phyloP scores from a whole-genome alignment of 805 yeast species.

The Yarrowia phangngaensis region DNA sequence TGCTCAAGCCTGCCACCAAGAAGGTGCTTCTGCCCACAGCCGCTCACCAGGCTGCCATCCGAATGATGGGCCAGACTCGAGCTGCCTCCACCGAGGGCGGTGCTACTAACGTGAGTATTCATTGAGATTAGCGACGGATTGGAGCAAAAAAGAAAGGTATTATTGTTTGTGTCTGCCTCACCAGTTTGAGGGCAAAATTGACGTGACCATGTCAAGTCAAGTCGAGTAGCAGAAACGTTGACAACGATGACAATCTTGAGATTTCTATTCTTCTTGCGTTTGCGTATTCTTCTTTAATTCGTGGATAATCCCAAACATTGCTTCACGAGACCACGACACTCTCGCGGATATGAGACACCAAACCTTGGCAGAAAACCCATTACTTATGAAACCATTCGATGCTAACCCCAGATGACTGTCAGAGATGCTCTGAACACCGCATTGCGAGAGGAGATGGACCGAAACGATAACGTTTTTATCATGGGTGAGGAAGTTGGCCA shows the following conservation, averaged over 20 bases:
- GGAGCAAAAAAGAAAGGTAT: not conserved
- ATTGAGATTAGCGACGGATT: not conserved
- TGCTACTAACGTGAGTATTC: conserved; percentile 35
- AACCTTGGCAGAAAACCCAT: not conserved
- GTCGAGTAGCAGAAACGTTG: too few relatives aligned
- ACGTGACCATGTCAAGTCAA: too few relatives aligned
- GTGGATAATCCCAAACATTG: too few relatives aligned
- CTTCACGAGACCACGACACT: too few relatives aligned
- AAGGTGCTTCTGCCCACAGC: conserved; percentile 29
- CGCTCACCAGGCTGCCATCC: conserved; percentile 37
- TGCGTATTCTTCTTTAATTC: too few relatives aligned
- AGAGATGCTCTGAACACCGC: conserved; percentile 96
- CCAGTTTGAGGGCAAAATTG: not conserved
- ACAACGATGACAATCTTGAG: too few relatives aligned
- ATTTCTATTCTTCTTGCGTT: too few relatives aligned
- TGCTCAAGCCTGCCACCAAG: conserved; percentile 29
- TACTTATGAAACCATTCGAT: not conserved
- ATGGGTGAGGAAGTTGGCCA: conserved; percentile 99
- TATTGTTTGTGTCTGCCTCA: not conserved
- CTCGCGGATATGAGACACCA: not conserved
- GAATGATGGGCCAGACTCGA: conserved; percentile 35
- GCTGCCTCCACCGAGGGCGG: conserved; percentile 37
- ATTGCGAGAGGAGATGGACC: conserved; percentile 94
- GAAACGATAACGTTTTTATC: conserved; percentile 87
- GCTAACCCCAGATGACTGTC: conserved; percentile 59